Percentiles rank a stretch among this genome's conserved stretches.
phyloP scores from a whole-genome alignment of 208 protist species.

The Acanthamoeba royreba region DNA sequence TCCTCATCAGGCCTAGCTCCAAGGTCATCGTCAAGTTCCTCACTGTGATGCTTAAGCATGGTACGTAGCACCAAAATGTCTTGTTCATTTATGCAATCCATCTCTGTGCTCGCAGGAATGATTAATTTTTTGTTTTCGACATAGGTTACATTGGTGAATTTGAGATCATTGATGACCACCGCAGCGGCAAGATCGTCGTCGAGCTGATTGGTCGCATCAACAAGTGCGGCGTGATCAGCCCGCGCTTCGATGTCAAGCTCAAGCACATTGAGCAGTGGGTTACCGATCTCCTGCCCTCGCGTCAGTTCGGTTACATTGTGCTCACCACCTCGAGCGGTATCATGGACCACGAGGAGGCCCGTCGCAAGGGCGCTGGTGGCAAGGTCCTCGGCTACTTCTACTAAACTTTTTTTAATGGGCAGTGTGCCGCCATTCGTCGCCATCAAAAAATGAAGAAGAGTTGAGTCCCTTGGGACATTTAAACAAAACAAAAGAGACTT shows the following conservation, averaged over 20 bases:
- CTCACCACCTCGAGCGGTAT: conserved; percentile 99
- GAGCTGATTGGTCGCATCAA: conserved; percentile 99
- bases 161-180: conserved; percentile 99
- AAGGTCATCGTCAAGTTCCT: conserved; percentile 99
- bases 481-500: neutral
- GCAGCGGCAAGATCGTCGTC: conserved; percentile 99
- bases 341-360: conserved; percentile 99
- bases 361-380: conserved; percentile 97
- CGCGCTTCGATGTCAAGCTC: conserved; percentile 96
- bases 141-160: conserved; percentile 99
- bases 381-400: conserved; percentile 99
- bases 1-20: conserved; percentile 97
- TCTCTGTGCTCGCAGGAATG: neutral
- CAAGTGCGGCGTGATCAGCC: conserved; percentile 99
- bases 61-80: no score
- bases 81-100: neutral
- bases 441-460: neutral
- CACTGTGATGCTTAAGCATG: conserved; percentile 99
- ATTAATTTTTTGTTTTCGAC: neutral
- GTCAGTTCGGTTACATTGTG: conserved; percentile 99
- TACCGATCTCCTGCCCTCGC: conserved; percentile 98
- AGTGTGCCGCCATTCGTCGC: no score
- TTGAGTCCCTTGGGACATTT: no score
- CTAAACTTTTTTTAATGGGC: conserved; percentile 81
- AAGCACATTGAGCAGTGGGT: conserved; percentile 98